Evolutionary conservation across 2,329 filamentous ascomycete species (phyloP), one percentile per base, ranked within the genome.

Genomic region (Paecilomyces fulvus): DNA sequence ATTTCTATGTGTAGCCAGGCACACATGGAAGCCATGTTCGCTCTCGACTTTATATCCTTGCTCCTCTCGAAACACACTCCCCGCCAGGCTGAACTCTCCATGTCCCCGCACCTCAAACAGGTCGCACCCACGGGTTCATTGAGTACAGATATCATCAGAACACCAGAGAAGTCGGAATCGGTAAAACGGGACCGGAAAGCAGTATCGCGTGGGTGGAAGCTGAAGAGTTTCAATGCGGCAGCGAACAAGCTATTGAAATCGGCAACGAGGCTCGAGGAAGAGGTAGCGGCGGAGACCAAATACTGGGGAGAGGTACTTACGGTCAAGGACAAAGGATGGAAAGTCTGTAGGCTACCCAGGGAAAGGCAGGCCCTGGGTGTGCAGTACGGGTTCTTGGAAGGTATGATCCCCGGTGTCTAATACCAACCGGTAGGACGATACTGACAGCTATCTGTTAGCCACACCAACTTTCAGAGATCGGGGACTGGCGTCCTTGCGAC

Each of bases 291-390:
- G 30, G 94, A 99, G 75, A 86, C 86, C 1, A 86, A 82, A 64
- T 99, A 95, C 71, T 99, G 94, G 94, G 82, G 88, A 55, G 87
- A 95, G 64, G 82, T 97, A 2, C 76, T 95, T 51, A 83, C 85
- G 9, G 85, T 97, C 49, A 90, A 87, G 61, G 83, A 90, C 62
- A 86, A 85, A 55, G 91, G 92, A 3, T 99, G 94, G 92, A 86
- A 88, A 20, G 77, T 97, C 17, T 92, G 87, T 63, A 83, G 88
- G 52, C 77, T 94, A 46, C 90, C 90, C 0, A 79, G 85, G 6
- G 86, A 92, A 63, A 79, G 80, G 52, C 84, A 89, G 63, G 86
- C 85, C 0, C 79, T 97, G 52, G 91, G 88, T 20, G 92, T 97
- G 33, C 85, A 89, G 60, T 96, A 92, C 72, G 94, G 92, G 7